Evolutionary conservation across 176 grass and related monocot species (phyloP), one percentile per base, ranked within the genome.

Genomic region (Metroxylon sagu): DNA sequence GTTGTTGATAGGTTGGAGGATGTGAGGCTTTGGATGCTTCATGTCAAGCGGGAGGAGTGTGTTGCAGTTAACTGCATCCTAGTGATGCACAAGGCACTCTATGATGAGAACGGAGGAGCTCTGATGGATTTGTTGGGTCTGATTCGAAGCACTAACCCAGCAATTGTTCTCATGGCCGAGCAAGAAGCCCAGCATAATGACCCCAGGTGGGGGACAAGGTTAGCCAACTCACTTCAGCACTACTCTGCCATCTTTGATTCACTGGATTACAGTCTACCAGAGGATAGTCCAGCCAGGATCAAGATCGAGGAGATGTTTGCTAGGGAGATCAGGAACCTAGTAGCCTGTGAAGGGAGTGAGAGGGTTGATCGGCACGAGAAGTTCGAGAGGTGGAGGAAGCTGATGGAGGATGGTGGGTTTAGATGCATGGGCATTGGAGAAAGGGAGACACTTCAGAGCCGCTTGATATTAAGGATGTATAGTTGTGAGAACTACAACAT

Each of bases 11-110:
- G 88, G 18, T 69, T 98, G 28, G 94, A 98, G 70, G 94, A 98
- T 50, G 94, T 98, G 54, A 78, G 94, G 70, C 79, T 98, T 5
- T 98, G 94, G 94, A 98, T 93, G 94, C 89, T 98, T 65, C 88
- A 98, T 52, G 88, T 98, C n/a, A 98, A 98, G 71, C 73, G 85
- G 64, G 88, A 86, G 62, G 94, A 98, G 79, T 58, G 88, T 59
- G 79, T 98, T 8, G 94, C 94, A 30, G 82, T 93, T 3, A 98
- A 93, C 57, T 85, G 85, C 49, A 62, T 89, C 7, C 83, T 87
- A 29, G 53, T 78, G 7, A 80, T 77, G 68, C 94, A 93, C 82
- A 83, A 83, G 27, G 78, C 85, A 15, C 84, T 98, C 35, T 69
- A 73, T 53, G 76, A 92, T 54, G 82, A 80, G 62, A 75, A 57